Evolutionary conservation across 441 rosid species (phyloP).

Genomic region (Bocquillonia castaneifolia): DNA sequence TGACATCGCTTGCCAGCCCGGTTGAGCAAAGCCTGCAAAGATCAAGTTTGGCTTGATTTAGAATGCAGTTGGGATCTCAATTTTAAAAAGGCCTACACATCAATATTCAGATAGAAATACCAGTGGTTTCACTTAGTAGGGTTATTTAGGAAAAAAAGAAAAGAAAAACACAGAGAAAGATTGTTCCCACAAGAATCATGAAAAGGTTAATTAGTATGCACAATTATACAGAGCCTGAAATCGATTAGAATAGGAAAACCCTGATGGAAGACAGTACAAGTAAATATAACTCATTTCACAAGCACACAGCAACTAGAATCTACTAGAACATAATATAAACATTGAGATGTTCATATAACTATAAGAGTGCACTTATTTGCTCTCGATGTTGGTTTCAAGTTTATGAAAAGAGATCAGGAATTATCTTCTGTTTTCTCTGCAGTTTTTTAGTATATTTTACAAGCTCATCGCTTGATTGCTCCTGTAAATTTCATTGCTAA

Average conservation of each 20-base stretch:
- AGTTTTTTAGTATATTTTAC: neutral
- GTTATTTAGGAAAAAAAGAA: neutral
- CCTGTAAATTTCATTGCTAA: neutral
- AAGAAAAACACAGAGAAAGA: neutral
- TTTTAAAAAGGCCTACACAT: neutral
- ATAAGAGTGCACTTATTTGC: neutral
- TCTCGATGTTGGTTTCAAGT: neutral
- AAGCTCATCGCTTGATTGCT: neutral
- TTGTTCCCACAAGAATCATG: neutral
- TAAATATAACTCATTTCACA: neutral
- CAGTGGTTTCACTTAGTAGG: neutral
- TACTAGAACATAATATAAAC: neutral
- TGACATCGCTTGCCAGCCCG: slow-evolving; percentile 79
- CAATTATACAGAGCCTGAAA: neutral
- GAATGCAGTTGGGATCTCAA: neutral
- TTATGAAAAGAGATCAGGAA: neutral
- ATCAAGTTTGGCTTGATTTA: neutral
- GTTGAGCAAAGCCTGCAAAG: slow-evolving; percentile 65
- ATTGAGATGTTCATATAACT: no score
- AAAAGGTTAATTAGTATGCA: neutral
- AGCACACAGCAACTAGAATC: neutral
- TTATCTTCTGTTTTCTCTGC: neutral
- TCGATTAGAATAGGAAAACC: neutral
- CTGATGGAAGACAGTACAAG: neutral
- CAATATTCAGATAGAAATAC: neutral